These are phyloP conservation scores for Yamadazyma insecticola DNA, from an alignment of 805 yeast species.

Conservation along the genomic window DNA sequence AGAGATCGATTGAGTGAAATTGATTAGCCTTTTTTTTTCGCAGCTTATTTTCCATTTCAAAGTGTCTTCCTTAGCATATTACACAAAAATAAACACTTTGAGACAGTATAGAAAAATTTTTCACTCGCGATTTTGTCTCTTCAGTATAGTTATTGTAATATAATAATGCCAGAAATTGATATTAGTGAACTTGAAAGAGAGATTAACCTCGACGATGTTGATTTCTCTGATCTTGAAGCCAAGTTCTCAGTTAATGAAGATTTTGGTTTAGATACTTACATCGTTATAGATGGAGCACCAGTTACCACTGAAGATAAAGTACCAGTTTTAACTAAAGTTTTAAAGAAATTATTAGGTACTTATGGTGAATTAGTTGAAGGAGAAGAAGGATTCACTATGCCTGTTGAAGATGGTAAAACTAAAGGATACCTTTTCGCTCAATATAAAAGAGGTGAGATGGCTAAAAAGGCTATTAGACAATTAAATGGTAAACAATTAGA, in stretches of 20 bases:
- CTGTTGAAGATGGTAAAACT: conserved; percentile 72
- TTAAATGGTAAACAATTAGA: conserved; percentile 89
- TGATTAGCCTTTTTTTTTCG: neutral
- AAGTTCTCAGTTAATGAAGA: conserved; percentile 58
- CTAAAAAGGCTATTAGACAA: conserved; percentile 72
- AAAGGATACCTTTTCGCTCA: conserved; percentile 87
- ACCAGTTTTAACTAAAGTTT: conserved; percentile 77
- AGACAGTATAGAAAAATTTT: conserved; percentile 13
- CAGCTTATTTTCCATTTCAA: neutral
- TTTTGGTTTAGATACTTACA: conserved; percentile 64
- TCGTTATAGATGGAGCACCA: conserved; percentile 94
- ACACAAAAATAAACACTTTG: too few species aligned
- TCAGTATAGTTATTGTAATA: too few species aligned
- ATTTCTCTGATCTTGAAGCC: conserved; percentile 81
- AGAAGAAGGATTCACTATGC: conserved; percentile 72
- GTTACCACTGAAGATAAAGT: conserved; percentile 87
- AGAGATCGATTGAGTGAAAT: conserved; percentile 8
- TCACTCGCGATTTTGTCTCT: too few species aligned
- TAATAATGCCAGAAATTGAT: conserved; percentile 7
- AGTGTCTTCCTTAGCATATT: too few species aligned
- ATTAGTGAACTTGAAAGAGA: conserved; percentile 28
- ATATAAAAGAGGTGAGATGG: conserved; percentile 62
- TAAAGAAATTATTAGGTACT: conserved; percentile 70
- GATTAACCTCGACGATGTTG: conserved; percentile 49
- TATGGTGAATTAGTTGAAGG: conserved; percentile 67